Conservation (phyloP, 164 flowering plant species). For the Buxus sempervirens region DNA sequence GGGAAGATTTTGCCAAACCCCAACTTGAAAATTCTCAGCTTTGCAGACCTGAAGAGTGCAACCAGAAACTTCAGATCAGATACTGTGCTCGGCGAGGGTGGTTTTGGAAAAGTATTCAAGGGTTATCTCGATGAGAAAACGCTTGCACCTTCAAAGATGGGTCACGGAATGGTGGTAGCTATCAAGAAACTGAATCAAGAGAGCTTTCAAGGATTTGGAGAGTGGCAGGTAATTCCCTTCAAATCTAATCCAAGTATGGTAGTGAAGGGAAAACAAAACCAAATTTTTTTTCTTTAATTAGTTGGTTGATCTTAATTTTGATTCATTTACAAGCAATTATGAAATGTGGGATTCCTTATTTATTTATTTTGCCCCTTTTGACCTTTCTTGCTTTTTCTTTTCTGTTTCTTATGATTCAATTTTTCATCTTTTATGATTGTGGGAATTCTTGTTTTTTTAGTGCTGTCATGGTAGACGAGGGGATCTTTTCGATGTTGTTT, state of each 20-base stretch:
- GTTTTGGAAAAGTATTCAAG: conserved; percentile 67
- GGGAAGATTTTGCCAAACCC: conserved; percentile 51
- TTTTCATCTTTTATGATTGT: too few relatives aligned
- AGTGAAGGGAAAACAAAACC: too few relatives aligned
- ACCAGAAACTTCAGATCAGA: conserved; percentile 58
- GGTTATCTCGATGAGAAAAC: conserved; percentile 72
- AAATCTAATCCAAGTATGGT: not conserved
- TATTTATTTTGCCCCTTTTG: too few relatives aligned
- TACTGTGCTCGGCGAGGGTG: conserved; percentile 63
- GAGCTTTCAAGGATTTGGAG: conserved; percentile 59
- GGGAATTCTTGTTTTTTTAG: too few relatives aligned
- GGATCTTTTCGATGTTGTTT: not conserved
- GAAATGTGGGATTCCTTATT: not conserved
- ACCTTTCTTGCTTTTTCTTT: not conserved
- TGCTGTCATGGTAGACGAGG: not conserved
- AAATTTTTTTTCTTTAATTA: too few relatives aligned
- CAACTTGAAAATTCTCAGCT: conserved; percentile 49
- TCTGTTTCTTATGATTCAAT: too few relatives aligned
- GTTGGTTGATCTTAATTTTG: not conserved
- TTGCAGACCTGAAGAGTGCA: conserved; percentile 46
- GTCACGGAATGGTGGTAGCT: conserved; percentile 49
- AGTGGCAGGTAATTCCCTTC: conserved; percentile 56
- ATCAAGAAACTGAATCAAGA: conserved; percentile 66
- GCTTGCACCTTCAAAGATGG: conserved; percentile 32
- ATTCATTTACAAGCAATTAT: too few relatives aligned